Base-by-base conservation (phyloP, 331 rosid genomes). In the Acacia pycnantha region DNA sequence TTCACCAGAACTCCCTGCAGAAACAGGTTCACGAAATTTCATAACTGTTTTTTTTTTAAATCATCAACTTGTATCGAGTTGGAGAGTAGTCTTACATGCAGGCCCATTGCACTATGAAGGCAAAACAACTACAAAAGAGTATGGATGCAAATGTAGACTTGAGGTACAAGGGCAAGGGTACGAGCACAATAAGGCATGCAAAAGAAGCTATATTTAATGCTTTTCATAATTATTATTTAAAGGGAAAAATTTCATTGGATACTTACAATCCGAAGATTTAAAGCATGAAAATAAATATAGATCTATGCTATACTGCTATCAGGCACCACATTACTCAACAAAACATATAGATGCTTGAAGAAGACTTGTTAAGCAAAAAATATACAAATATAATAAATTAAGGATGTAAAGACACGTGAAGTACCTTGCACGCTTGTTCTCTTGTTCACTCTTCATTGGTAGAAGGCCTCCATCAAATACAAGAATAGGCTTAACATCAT, bases 381-480 rank as follows among this genome's bases (percentile, higher is more conserved):
- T 58, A 24, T 33, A 54, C 11, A 64, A 74, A 4, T 53, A 9
- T 27, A 11, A 56, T 13, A 41, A 65, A 62, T 11, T 19, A 26
- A 26, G 11, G 62, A 14, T 40, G 77, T 62, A 31, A 24, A 70
- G 44, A 37, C 24, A 54, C 5, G 18, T 16, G 51, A 8, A 51
- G 14, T 80, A 93, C 99, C 98, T 90, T 47, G 91, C 92, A 61
- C 98, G 98, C 87, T 95, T 95, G 80, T 89, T 90, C 90, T 95
- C 99, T 76, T 95, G 99, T 29, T 95, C 98, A 41, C 53, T 18
- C 92, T 95, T 95, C 99, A 95, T 95, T 27, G 99, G 98, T 62
- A 95, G 88, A 77, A 90, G 91, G 61, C 98, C 99, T 16, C 99
- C 99, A 83, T 95, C 99, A 81, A 95, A 95, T 65, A 95, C 96